Base-by-base conservation (phyloP, 2,329 filamentous ascomycete genomes). In the Achaetomium macrosporum region DNA sequence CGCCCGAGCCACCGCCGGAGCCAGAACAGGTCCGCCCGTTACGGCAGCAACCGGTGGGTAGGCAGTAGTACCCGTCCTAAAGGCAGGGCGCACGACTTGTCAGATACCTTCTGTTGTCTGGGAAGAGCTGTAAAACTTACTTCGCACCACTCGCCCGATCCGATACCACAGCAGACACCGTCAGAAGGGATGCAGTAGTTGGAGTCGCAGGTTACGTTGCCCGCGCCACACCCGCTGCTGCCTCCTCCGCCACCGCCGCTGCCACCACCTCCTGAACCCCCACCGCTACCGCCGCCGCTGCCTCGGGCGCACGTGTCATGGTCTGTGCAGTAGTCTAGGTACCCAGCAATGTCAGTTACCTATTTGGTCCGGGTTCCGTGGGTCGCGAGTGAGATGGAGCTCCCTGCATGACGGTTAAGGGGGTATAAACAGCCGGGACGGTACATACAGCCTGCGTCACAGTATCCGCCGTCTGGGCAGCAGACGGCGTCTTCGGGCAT, bases 401-500 rank as follows among this genome's bases (percentile, higher is more conserved):
- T n/a, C n/a, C 15, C 33, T 12, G 15, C n/a, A 15, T 35, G 5
- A 35, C 33, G 15, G 33, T 15, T 11, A 35, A 35, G 10, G 33
- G 33, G 33, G 33, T 11, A 12, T 11, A 12, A 15, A 11, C 15
- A 30, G 39, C 2, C 51, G 33, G n/a, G 42, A n/a, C 13, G n/a
- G 39, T 66, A 69, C 29, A 46, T 57, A 2, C 59, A 51, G 20
- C 66, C 66, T n/a, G 58, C 56, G 9, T 65, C 57, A 47, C 68
- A 70, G 55, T 66, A 68, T 15, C 59, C 59, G 16, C 59, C 57
- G 1, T 47, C 51, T 3, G 55, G 42, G 37, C 68, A 70, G 58
- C 68, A 70, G 5, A 65, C 65, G 33, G 57, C 56, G 16, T 60
- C 63, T 3, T 57, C 49, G 0, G 69, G 68, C 42, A 69, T 57